Evolutionary conservation across 2,329 filamentous ascomycete species (phyloP).

Genomic region (Aspergillus udagawae): DNA sequence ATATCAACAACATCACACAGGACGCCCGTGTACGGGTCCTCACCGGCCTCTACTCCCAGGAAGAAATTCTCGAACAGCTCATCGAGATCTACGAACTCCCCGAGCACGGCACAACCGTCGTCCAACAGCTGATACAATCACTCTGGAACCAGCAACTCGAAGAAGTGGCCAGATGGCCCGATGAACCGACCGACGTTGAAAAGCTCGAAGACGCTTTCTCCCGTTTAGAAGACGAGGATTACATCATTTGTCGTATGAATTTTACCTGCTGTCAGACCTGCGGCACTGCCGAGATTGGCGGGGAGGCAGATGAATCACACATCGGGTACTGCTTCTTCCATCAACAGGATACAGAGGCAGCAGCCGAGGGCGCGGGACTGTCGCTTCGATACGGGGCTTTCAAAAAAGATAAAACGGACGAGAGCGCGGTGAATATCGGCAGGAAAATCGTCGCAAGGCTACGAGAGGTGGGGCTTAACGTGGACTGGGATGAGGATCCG

Average conservation of each 20-base stretch:
- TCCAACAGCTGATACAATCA: neutral
- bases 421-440: neutral
- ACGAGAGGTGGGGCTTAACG: neutral
- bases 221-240: neutral
- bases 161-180: neutral
- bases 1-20: neutral
- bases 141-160: neutral
- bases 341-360: neutral
- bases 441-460: neutral
- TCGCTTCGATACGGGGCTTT: neutral
- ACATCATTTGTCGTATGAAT: neutral
- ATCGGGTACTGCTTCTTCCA: neutral
- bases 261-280: neutral
- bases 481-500: neutral
- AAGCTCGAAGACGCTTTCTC: neutral
- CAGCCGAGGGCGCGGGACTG: neutral
- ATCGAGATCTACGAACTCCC: neutral
- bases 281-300: neutral
- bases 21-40: neutral
- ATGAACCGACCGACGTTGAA: neutral
- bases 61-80: neutral
- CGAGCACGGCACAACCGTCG: neutral
- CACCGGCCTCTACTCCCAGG: neutral
- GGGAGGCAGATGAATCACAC: neutral
- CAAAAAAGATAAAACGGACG: neutral